Conservation (phyloP, 2,329 filamentous ascomycete species). For the Cytospora schulzeri region DNA sequence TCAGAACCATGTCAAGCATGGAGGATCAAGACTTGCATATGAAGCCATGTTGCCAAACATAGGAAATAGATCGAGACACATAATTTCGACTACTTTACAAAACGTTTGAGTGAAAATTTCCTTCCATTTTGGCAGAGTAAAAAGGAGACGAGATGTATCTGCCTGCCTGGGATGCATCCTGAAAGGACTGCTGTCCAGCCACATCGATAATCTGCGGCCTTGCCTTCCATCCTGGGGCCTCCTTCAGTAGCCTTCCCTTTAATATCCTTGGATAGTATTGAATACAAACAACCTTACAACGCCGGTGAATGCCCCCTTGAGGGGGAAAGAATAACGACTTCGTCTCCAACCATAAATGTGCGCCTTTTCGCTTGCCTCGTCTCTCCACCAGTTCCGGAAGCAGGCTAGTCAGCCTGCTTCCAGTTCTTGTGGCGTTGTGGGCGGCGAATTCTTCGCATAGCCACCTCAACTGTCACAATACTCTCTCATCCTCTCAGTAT, state of each 20-base stretch:
- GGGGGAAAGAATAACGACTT: neutral
- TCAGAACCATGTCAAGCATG: no score
- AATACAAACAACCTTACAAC: neutral
- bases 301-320: neutral
- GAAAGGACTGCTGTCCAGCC: neutral
- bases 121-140: neutral
- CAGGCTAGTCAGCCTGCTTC: neutral
- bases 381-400: neutral
- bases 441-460: neutral
- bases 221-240: neutral
- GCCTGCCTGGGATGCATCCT: neutral
- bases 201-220: neutral
- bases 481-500: constrained; percentile 6
- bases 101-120: neutral
- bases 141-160: constrained; percentile 2
- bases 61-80: neutral
- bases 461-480: constrained; percentile 14
- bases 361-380: neutral
- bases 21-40: no score
- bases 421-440: neutral
- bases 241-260: neutral
- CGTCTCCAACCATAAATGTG: neutral
- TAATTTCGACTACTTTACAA: neutral
- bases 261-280: neutral
- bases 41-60: no score